phyloP scores from a whole-genome alignment of 371 early-diverging fungal species.

The Rhizomucor pusillus region DNA sequence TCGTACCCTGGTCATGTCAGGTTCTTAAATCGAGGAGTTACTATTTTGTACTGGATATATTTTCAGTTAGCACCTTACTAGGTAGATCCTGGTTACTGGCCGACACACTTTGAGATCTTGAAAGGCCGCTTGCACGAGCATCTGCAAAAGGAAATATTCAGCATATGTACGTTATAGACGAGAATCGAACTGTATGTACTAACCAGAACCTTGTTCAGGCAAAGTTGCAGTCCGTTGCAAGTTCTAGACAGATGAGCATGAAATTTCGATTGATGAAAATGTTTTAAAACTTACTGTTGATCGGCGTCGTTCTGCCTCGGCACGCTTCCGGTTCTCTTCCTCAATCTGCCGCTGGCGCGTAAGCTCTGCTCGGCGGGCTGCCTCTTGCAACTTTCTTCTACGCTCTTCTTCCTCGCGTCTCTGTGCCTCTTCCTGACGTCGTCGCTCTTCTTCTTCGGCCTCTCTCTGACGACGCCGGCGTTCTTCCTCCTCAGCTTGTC shows the following conservation, averaged over 20 bases:
- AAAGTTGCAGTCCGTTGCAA: constrained; percentile 7
- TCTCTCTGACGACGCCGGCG: no score
- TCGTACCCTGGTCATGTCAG: constrained; percentile 63
- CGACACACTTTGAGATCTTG: constrained; percentile 10
- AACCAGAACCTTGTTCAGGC: constrained; percentile 8
- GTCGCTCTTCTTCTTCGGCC: constrained; percentile 21
- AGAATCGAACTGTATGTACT: not conserved
- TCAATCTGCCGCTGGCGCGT: constrained; percentile 19
- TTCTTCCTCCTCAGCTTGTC: no score
- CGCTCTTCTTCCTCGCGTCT: constrained; percentile 21
- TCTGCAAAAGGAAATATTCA: not conserved
- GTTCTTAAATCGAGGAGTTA: constrained; percentile 16
- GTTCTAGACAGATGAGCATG: not conserved
- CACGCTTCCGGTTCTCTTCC: constrained; percentile 16
- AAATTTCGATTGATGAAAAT: not conserved
- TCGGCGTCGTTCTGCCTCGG: not conserved
- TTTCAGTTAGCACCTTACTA: not conserved
- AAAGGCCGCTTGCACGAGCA: constrained; percentile 2
- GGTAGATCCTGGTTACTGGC: constrained; percentile 10
- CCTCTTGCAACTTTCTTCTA: constrained; percentile 18
- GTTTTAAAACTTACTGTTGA: constrained; percentile 6
- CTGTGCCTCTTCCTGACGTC: constrained; percentile 19
- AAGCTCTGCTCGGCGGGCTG: constrained; percentile 21
- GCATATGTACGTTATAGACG: no score
- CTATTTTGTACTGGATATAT: not conserved